phyloP scores from a whole-genome alignment of 2,329 filamentous ascomycete genomes.

The Diaporthe vaccinii region DNA sequence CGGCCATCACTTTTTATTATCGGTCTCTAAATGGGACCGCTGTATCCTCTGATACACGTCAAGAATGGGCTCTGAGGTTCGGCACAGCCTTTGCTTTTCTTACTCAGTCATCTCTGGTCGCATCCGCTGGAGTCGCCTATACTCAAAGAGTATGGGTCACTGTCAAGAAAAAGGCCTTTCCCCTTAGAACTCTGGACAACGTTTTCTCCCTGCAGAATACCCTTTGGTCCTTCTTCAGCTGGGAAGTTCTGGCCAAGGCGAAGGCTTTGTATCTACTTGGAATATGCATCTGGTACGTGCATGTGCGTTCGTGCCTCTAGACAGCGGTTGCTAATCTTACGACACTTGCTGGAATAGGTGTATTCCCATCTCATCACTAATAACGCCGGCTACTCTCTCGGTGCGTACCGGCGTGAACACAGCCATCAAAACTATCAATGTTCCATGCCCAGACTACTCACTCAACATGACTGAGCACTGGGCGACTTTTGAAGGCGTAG shows the following conservation, averaged over 20 bases:
- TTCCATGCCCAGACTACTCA: not conserved
- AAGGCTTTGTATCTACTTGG: not conserved
- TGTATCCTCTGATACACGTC: not conserved
- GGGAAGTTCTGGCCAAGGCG: not conserved
- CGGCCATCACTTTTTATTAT: slow-evolving; percentile 16
- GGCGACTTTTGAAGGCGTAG: not conserved
- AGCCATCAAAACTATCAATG: not conserved
- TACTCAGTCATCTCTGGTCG: slow-evolving; percentile 8
- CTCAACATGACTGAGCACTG: not conserved
- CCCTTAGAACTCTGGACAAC: not conserved
- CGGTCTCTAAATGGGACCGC: not conserved
- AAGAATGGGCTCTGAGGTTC: not conserved
- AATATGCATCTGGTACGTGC: not conserved
- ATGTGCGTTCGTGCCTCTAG: not conserved
- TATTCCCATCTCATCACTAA: not conserved
- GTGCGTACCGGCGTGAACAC: not conserved
- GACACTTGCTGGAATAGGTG: not conserved
- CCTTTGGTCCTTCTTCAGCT: slow-evolving; percentile 7
- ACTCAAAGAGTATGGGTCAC: slow-evolving; percentile 2
- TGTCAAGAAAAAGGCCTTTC: not conserved
- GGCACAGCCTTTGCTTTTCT: not conserved
- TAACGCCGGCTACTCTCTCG: slow-evolving; percentile 7
- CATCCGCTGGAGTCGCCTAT: not conserved
- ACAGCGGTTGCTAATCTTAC: too few relatives aligned
- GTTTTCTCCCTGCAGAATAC: not conserved